Conservation (phyloP, 768 basidiomycete species). For the Sarcodon sp. region DNA sequence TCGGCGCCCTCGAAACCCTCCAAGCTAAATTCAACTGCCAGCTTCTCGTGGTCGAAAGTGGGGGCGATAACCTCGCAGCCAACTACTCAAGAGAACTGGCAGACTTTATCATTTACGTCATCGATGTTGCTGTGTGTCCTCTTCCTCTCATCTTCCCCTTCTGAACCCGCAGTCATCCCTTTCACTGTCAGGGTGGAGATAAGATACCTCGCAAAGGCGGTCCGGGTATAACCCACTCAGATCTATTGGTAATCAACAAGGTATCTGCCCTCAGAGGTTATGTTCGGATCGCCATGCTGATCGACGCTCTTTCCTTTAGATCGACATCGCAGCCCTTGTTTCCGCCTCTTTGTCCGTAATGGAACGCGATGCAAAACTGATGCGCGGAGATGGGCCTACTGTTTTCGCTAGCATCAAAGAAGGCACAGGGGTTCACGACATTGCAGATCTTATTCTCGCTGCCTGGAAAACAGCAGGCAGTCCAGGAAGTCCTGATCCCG, state of each 20-base stretch:
- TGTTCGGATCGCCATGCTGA: background rate
- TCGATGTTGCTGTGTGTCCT: slow-evolving; percentile 61
- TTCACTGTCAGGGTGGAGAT: slow-evolving; percentile 65
- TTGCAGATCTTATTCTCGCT: slow-evolving; percentile 67
- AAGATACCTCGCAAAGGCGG: slow-evolving; percentile 98
- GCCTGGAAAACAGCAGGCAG: slow-evolving; percentile 83
- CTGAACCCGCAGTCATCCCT: background rate
- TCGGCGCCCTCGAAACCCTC: slow-evolving; percentile 89
- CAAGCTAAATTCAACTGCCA: slow-evolving; percentile 88
- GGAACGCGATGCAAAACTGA: slow-evolving; percentile 83
- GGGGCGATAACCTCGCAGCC: slow-evolving; percentile 93
- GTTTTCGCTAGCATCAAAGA: slow-evolving; percentile 80
- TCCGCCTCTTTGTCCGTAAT: slow-evolving; percentile 90
- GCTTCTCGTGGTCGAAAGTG: slow-evolving; percentile 88
- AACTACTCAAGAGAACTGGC: slow-evolving; percentile 95
- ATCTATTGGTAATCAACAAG: slow-evolving; percentile 93
- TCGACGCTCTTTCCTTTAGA: slow-evolving; percentile 29
- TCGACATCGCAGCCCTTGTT: slow-evolving; percentile 86
- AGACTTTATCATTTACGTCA: slow-evolving; percentile 94
- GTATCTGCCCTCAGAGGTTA: slow-evolving; percentile 20
- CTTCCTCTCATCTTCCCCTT: slow-evolving; percentile 1
- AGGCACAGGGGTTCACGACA: slow-evolving; percentile 66
- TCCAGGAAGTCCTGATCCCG: slow-evolving; percentile 38
- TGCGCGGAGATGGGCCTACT: slow-evolving; percentile 93
- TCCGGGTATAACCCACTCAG: slow-evolving; percentile 93